Percentiles rank a stretch among this genome's conserved stretches.
These are phyloP conservation scores for Mycosphaerella sp. DNA, from an alignment of 2,329 filamentous ascomycete species.

Conservation along the genomic window DNA sequence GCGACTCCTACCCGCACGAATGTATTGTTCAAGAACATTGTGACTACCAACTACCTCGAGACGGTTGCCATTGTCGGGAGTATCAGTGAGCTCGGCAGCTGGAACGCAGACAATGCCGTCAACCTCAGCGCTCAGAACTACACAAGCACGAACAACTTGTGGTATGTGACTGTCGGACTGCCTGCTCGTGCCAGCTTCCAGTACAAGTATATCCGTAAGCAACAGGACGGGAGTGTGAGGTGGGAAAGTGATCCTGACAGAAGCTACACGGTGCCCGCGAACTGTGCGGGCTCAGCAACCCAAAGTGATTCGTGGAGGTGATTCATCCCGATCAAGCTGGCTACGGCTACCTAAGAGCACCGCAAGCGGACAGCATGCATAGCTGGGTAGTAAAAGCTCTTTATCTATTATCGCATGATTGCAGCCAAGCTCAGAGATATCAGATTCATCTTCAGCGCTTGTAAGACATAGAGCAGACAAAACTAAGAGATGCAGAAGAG, in stretches of 20 bases:
- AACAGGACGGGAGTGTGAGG: slow-evolving; percentile 46
- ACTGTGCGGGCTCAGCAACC: slow-evolving; percentile 19
- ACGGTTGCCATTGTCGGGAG: slow-evolving; percentile 61
- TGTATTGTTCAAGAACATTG: slow-evolving; percentile 36
- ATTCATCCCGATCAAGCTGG: background rate
- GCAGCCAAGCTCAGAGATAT: too few species aligned
- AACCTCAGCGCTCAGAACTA: slow-evolving; percentile 55
- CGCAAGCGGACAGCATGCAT: too few species aligned
- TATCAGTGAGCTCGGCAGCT: slow-evolving; percentile 53
- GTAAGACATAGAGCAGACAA: too few species aligned
- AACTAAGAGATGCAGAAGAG: too few species aligned
- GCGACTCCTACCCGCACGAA: slow-evolving; percentile 31
- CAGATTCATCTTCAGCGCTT: too few species aligned
- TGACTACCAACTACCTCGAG: slow-evolving; percentile 53
- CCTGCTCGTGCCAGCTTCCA: slow-evolving; percentile 50
- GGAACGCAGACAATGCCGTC: slow-evolving; percentile 51
- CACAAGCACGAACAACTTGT: slow-evolving; percentile 52
- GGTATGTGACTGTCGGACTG: slow-evolving; percentile 51
- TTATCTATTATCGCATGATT: too few species aligned
- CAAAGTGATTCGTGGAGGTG: slow-evolving; percentile 26
- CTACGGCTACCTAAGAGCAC: background rate
- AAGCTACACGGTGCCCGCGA: slow-evolving; percentile 17
- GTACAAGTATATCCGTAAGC: slow-evolving; percentile 64
- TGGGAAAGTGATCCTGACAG: slow-evolving; percentile 50
- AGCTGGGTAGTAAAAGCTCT: too few species aligned